Conservation (phyloP, 805 yeast species). For the Saccharomycopsis malanga region DNA sequence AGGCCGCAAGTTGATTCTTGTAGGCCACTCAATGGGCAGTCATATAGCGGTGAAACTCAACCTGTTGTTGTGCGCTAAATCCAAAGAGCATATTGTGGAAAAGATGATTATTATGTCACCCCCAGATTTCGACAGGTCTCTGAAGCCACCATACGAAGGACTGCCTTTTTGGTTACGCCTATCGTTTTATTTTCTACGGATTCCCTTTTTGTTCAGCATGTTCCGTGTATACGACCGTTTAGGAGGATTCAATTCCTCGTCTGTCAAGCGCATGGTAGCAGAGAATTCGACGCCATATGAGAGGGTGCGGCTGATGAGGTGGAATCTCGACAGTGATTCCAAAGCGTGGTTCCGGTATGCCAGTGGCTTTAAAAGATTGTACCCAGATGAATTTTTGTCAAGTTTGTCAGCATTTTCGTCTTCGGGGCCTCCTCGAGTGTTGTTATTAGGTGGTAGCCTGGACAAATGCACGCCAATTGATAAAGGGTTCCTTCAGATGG, state of each 20-base stretch:
- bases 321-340: slow-evolving; percentile 63
- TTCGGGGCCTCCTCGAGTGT: slow-evolving; percentile 37
- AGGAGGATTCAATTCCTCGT: slow-evolving; percentile 53
- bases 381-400: slow-evolving; percentile 39
- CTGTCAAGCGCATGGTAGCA: slow-evolving; percentile 52
- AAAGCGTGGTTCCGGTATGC: slow-evolving; percentile 46
- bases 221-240: slow-evolving; percentile 53
- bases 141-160: background rate
- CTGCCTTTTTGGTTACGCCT: no score
- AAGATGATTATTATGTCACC: slow-evolving; percentile 43
- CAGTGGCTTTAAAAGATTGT: slow-evolving; percentile 41
- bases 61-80: slow-evolving; percentile 25
- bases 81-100: slow-evolving; percentile 29
- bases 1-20: slow-evolving; percentile 32
- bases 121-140: slow-evolving; percentile 30
- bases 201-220: slow-evolving; percentile 37
- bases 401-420: slow-evolving; percentile 26
- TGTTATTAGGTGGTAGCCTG: slow-evolving; percentile 51
- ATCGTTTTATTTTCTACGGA: background rate
- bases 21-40: slow-evolving; percentile 76
- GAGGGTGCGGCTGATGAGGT: slow-evolving; percentile 50
- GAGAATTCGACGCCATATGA: slow-evolving; percentile 24
- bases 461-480: slow-evolving; percentile 51
- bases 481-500: slow-evolving; percentile 30
- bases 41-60: slow-evolving; percentile 44